Percentiles rank a stretch among this genome's conserved stretches.
These are phyloP conservation scores for Penicillium manginii DNA, from an alignment of 495 filamentous ascomycete genomes.

Conservation along the genomic window DNA sequence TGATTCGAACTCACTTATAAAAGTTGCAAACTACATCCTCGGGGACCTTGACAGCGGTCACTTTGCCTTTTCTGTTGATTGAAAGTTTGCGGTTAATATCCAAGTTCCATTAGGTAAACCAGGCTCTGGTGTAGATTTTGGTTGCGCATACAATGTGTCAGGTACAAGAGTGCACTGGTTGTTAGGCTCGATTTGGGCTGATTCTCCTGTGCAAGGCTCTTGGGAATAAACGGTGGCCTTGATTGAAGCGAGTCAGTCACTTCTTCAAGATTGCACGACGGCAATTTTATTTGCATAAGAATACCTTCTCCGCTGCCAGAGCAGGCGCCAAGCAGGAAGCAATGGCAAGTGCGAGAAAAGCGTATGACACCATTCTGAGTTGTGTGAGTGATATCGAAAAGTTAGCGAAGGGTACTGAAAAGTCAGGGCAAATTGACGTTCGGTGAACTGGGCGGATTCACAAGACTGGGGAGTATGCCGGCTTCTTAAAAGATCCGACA, in stretches of 20 bases:
- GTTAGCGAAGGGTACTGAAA: neutral
- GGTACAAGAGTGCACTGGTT: neutral
- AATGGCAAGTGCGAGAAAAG: neutral
- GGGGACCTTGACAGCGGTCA: neutral
- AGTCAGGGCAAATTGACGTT: too few relatives aligned
- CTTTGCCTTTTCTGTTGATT: neutral
- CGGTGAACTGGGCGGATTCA: too few relatives aligned
- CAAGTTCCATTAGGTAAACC: neutral
- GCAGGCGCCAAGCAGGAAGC: slow-evolving; percentile 1
- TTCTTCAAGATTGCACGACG: neutral
- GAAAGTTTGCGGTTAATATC: neutral
- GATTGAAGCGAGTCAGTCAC: neutral
- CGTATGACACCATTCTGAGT: neutral
- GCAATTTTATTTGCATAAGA: neutral
- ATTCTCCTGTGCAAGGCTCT: slow-evolving; percentile 4
- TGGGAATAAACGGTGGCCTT: neutral
- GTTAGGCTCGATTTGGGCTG: neutral
- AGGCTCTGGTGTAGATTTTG: too few relatives aligned
- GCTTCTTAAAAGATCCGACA: neutral
- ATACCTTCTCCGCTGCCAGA: slow-evolving; percentile 1
- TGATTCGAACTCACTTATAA: neutral
- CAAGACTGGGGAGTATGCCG: too few relatives aligned
- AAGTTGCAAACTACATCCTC: slow-evolving; percentile 4
- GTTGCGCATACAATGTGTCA: neutral
- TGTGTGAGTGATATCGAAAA: neutral